phyloP scores from a whole-genome alignment of 345 rosid species.

The Carallia pectinifolia region DNA sequence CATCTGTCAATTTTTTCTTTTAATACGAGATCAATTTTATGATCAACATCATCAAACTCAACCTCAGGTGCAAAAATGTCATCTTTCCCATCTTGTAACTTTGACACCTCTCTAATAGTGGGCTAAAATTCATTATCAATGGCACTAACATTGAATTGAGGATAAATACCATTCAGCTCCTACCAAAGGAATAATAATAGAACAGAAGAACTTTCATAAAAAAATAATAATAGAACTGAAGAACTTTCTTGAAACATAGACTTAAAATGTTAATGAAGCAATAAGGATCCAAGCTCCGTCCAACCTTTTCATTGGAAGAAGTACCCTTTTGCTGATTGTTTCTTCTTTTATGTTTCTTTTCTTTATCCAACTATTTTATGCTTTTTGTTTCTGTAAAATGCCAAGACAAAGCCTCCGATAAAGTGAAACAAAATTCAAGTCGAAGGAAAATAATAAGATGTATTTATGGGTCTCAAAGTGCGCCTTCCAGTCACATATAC shows the following conservation, averaged over 20 bases:
- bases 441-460: neutral
- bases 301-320: conserved; percentile 16
- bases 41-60: conserved; percentile 29
- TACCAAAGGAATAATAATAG: conserved; percentile 1
- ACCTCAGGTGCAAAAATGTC: conserved; percentile 11
- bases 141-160: conserved; percentile 1
- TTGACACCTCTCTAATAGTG: conserved; percentile 9
- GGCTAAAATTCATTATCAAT: conserved; percentile 8
- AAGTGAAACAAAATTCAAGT: conserved; percentile 36
- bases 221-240: no score
- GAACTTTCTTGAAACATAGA: neutral
- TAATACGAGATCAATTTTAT: conserved; percentile 30
- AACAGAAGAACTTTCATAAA: neutral
- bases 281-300: neutral
- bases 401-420: conserved; percentile 25
- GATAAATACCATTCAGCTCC: conserved; percentile 11
- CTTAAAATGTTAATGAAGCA: neutral
- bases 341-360: conserved; percentile 25
- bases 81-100: conserved; percentile 11
- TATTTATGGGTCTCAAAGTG: conserved; percentile 8
- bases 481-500: no score
- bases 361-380: conserved; percentile 19
- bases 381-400: conserved; percentile 22
- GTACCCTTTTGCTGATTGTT: conserved; percentile 22
- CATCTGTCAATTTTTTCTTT: conserved; percentile 32